Conservation (phyloP, 352 stramenopile genomes). For the Hyaloperonospora arabidopsidis region DNA sequence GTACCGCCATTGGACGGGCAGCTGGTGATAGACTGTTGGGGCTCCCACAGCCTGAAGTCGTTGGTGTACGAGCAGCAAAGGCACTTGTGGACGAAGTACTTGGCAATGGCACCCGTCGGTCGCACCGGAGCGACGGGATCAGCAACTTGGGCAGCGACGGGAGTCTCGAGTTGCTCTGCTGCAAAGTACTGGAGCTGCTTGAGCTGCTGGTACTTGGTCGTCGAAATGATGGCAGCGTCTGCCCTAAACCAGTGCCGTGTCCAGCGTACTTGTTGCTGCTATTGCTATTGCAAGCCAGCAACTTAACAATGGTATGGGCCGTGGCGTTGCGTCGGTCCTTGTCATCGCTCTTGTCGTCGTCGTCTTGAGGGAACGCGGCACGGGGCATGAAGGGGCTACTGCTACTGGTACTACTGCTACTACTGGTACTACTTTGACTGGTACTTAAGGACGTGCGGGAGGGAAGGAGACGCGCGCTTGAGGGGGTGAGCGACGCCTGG, state of each 20-base stretch:
- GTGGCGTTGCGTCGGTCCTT: slow-evolving; percentile 30
- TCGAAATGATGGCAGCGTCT: slow-evolving; percentile 20
- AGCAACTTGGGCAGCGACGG: slow-evolving; percentile 35
- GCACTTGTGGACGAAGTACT: slow-evolving; percentile 15
- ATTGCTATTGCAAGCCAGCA: slow-evolving; percentile 21
- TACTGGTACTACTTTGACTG: too few species aligned
- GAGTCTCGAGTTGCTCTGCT: slow-evolving; percentile 12
- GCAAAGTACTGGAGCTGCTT: neutral
- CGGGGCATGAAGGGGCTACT: slow-evolving; percentile 15
- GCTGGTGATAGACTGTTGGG: slow-evolving; percentile 11
- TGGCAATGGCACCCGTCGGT: slow-evolving; percentile 17
- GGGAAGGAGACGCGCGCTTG: too few species aligned
- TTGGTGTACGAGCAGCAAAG: slow-evolving; percentile 11
- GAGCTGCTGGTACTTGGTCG: slow-evolving; percentile 8
- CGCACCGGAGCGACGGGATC: slow-evolving; percentile 21
- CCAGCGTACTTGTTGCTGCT: slow-evolving; percentile 2
- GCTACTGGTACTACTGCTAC: too few species aligned
- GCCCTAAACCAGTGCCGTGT: slow-evolving; percentile 8
- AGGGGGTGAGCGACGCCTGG: too few species aligned
- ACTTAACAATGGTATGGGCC: slow-evolving; percentile 36
- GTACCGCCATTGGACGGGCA: slow-evolving; percentile 5
- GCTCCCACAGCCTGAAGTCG: slow-evolving; percentile 7
- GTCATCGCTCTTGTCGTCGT: slow-evolving; percentile 27
- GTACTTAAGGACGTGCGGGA: too few species aligned
- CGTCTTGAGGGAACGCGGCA: slow-evolving; percentile 18